Percentiles rank a stretch among this genome's conserved stretches.
phyloP scores from a whole-genome alignment of 306 rosid species.

The Elaeagnus macrophylla region DNA sequence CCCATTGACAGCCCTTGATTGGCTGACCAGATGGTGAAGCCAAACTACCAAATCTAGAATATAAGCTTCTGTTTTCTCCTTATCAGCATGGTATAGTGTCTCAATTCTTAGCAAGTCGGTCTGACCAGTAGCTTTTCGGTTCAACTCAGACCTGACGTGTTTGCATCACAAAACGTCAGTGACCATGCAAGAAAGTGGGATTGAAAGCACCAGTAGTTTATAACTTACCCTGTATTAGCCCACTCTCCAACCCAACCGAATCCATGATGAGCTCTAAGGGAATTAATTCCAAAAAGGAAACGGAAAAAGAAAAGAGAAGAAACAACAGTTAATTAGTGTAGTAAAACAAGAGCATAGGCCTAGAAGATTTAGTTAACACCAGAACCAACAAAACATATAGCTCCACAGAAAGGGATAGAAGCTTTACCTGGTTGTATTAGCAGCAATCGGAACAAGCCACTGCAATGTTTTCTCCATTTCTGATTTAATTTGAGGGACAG shows the following conservation, averaged over 20 bases:
- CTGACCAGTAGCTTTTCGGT: constrained; percentile 43
- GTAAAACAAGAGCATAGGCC: too few relatives aligned
- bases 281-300: constrained; percentile 13
- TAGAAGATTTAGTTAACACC: too few relatives aligned
- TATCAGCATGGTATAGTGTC: constrained; percentile 77
- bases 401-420: constrained; percentile 3
- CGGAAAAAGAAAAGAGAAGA: too few relatives aligned
- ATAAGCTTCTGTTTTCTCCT: constrained; percentile 55
- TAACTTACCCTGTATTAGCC: constrained; percentile 69
- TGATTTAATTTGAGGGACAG: constrained; percentile 62
- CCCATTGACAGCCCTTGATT: constrained; percentile 41
- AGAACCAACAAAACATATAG: too few relatives aligned
- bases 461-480: constrained; percentile 79
- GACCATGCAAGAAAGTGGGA: constrained; percentile 2
- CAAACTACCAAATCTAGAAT: constrained; percentile 62
- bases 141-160: constrained; percentile 43
- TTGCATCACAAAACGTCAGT: not conserved
- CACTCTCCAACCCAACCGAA: constrained; percentile 91
- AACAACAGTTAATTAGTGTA: too few relatives aligned
- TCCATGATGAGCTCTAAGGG: constrained; percentile 72
- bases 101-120: constrained; percentile 48
- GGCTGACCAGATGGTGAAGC: constrained; percentile 76
- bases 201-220: constrained; percentile 5
- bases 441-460: constrained; percentile 82
- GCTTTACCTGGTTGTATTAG: constrained; percentile 66